Percentiles rank a stretch among this genome's conserved stretches.
These are phyloP conservation scores for Aphanomyces astaci DNA, from an alignment of 352 stramenopile genomes.

Conservation along the genomic window DNA sequence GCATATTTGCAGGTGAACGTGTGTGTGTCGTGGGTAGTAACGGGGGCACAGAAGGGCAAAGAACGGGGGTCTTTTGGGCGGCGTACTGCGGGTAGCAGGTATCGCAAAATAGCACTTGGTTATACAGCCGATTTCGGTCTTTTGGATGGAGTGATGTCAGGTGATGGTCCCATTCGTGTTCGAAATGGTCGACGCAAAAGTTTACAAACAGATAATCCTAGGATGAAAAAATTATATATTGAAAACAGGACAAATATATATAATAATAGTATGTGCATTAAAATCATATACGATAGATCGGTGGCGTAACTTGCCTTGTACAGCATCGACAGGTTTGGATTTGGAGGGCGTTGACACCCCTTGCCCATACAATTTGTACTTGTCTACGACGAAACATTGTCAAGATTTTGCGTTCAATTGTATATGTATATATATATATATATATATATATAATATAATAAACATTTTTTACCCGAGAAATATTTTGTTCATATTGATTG, in stretches of 20 bases:
- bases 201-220: neutral
- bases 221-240: too few species aligned
- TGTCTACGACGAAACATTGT: neutral
- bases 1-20: neutral
- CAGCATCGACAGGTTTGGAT: neutral
- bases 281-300: too few species aligned
- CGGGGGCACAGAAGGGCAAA: too few species aligned
- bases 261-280: too few species aligned
- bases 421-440: too few species aligned
- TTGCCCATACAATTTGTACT: neutral
- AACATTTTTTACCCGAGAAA: too few species aligned
- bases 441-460: too few species aligned
- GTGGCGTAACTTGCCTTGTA: slow-evolving; percentile 4
- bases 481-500: neutral
- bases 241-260: too few species aligned
- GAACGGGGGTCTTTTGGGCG: neutral
- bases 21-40: neutral
- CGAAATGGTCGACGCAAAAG: neutral
- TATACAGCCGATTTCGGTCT: slow-evolving; percentile 19
- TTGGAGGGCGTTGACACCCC: neutral
- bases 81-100: slow-evolving; percentile 4
- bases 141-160: neutral
- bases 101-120: slow-evolving; percentile 3
- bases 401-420: too few species aligned
- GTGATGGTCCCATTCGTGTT: neutral